phyloP scores from a whole-genome alignment of 208 protist genomes.

The Trypanosoma congolense region DNA sequence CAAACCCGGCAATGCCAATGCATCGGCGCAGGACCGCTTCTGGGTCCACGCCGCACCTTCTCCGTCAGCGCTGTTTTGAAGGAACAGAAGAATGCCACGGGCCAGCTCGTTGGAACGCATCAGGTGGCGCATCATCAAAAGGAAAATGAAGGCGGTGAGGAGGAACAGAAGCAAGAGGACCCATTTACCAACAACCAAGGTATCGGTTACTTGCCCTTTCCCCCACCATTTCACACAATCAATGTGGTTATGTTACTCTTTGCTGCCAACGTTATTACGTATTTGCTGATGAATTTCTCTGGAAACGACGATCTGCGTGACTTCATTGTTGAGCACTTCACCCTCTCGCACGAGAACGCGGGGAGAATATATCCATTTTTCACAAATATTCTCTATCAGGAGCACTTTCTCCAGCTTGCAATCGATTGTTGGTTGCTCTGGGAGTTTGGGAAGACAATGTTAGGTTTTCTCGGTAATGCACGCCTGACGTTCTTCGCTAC shows the following conservation, averaged over 20 bases:
- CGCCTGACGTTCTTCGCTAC: conserved; percentile 74
- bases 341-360: conserved; percentile 80
- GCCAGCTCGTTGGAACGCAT: conserved; percentile 51
- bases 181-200: conserved; percentile 46
- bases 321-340: conserved; percentile 85
- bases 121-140: conserved; percentile 37
- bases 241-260: conserved; percentile 86
- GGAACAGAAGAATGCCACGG: conserved; percentile 20
- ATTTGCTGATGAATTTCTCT: conserved; percentile 69
- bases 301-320: conserved; percentile 75
- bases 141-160: conserved; percentile 50
- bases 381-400: conserved; percentile 83
- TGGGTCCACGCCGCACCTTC: conserved; percentile 12
- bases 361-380: conserved; percentile 77
- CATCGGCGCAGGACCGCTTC: conserved; percentile 4
- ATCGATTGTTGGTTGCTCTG: conserved; percentile 85
- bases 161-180: conserved; percentile 45
- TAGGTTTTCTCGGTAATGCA: conserved; percentile 77
- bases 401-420: conserved; percentile 82
- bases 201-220: conserved; percentile 79
- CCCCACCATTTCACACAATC: conserved; percentile 82
- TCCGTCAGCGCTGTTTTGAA: conserved; percentile 9
- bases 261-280: conserved; percentile 69
- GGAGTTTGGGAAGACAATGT: conserved; percentile 83
- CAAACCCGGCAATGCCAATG: conserved; percentile 6